Evolutionary conservation across 2,329 filamentous ascomycete species (phyloP).

Genomic region (Talaromyces sp.): DNA sequence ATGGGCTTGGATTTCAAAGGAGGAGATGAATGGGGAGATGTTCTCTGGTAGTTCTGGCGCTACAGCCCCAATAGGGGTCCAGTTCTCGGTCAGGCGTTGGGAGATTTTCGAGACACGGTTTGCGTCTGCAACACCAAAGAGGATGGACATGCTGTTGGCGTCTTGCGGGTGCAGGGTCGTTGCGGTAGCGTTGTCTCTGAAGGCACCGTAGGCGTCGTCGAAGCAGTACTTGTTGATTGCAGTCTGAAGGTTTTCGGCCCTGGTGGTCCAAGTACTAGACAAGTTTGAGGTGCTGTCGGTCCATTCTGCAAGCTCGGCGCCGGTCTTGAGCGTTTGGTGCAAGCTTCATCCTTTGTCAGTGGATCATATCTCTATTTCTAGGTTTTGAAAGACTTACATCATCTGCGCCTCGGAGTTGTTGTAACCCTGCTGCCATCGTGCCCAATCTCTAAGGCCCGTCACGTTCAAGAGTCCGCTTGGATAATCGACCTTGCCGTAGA

Average conservation of each 20-base stretch:
- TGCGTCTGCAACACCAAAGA: slow-evolving; percentile 42
- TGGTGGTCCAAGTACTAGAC: slow-evolving; percentile 35
- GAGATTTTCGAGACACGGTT: slow-evolving; percentile 39
- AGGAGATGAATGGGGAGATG: slow-evolving; percentile 55
- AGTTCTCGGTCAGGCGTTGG: slow-evolving; percentile 45
- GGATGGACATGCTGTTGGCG: slow-evolving; percentile 53
- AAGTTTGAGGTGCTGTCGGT: slow-evolving; percentile 38
- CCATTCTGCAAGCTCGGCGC: slow-evolving; percentile 47
- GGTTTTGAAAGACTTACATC: slow-evolving; percentile 27
- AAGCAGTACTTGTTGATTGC: slow-evolving; percentile 48
- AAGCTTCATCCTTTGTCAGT: slow-evolving; percentile 22
- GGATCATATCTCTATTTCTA: not conserved
- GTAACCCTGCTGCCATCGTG: slow-evolving; percentile 45
- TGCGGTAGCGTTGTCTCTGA: slow-evolving; percentile 50
- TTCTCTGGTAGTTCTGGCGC: slow-evolving; percentile 55
- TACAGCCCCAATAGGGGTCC: slow-evolving; percentile 52
- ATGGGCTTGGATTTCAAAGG: slow-evolving; percentile 57
- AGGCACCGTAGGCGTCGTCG: slow-evolving; percentile 45
- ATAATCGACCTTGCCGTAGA: slow-evolving; percentile 40
- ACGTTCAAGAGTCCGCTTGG: slow-evolving; percentile 46
- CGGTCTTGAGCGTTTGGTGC: slow-evolving; percentile 52
- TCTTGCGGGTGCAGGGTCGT: slow-evolving; percentile 56
- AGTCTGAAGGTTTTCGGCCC: slow-evolving; percentile 37
- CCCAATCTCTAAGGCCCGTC: slow-evolving; percentile 49
- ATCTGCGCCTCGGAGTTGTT: slow-evolving; percentile 51